These are phyloP conservation scores for Exophiala lecanii-corni DNA, from an alignment of 2,329 filamentous ascomycete genomes.

Conservation along the genomic window DNA sequence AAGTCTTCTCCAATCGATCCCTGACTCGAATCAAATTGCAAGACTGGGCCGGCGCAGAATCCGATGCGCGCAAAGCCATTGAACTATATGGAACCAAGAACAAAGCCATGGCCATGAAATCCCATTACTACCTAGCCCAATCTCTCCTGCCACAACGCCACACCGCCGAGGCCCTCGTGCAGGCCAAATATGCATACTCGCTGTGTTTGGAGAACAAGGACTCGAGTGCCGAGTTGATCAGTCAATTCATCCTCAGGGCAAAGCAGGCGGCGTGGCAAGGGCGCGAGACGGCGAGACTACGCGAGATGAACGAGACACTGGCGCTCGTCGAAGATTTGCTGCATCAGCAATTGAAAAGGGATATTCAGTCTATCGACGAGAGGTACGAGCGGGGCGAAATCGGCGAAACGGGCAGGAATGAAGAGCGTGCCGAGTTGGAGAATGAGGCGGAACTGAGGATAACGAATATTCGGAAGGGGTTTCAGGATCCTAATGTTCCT, in stretches of 20 bases:
- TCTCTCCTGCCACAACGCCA: slow-evolving; percentile 71
- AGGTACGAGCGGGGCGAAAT: slow-evolving; percentile 38
- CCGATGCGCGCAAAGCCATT: slow-evolving; percentile 73
- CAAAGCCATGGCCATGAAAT: slow-evolving; percentile 66
- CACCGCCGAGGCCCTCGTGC: slow-evolving; percentile 66
- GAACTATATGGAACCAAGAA: slow-evolving; percentile 50
- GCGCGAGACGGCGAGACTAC: slow-evolving; percentile 51
- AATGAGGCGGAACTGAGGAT: slow-evolving; percentile 46
- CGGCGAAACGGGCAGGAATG: slow-evolving; percentile 62
- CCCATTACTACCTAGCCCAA: slow-evolving; percentile 76
- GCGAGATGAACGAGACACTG: slow-evolving; percentile 42
- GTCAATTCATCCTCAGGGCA: slow-evolving; percentile 67
- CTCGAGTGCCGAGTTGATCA: slow-evolving; percentile 66
- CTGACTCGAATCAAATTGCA: slow-evolving; percentile 72
- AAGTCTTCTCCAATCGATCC: slow-evolving; percentile 85
- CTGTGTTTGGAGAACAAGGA: slow-evolving; percentile 61
- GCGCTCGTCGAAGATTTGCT: slow-evolving; percentile 38
- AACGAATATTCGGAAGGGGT: slow-evolving; percentile 41
- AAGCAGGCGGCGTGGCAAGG: slow-evolving; percentile 85
- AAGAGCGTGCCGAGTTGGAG: slow-evolving; percentile 57
- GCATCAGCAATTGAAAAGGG: slow-evolving; percentile 36
- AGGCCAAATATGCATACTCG: slow-evolving; percentile 68
- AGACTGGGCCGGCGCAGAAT: slow-evolving; percentile 68
- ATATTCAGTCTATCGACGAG: slow-evolving; percentile 34
- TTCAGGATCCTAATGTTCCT: slow-evolving; percentile 38